Evolutionary conservation across 305 asterid species (phyloP), one percentile per base, ranked within the genome.

Genomic region (Euphrasia arctica): DNA sequence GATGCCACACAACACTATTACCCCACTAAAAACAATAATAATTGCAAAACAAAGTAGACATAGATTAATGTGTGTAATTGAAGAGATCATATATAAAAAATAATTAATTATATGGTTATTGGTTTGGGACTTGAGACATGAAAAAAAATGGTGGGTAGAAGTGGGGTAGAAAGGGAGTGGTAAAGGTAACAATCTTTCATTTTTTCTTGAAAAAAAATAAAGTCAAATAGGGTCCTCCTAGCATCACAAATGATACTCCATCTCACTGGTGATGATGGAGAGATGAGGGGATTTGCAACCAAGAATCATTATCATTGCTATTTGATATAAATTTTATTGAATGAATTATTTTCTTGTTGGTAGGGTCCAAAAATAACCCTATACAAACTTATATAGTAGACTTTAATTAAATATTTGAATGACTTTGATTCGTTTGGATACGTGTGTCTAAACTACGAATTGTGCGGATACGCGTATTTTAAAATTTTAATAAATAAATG

Each of bases 141-240:
- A 0, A 54, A 55, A 79, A 69, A 78, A 72, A 18, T 77, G 87
- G 90, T 80, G 88, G 94, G 88, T 84, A 71, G 83, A 68, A 71
- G 90, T 81, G 90, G 92, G 86, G 87, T 78, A 71, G 77, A 72
- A 78, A 78, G 47, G 28, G 75, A 72, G 79, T 79, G 83, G 87
- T 80, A 75, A 75, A 90, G 97, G 94, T 83, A 32, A 79, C 79
- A 67, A 85, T 88, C 95, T 85, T 90, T 90, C 82, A 74, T 83
- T 4, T 8, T 54, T 9, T 45, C 14, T 45, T 45, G 13, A 78
- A 55, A 64, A 64, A 84, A 77, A 68, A 18, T 79, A 85, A 87
- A 90, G 96, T 89, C 93, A 84, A 86, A 83, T 79, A 77, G 87
- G 86, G 65, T 78, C 79, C 77, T 66, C 82, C 68, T 48, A 64